Evolutionary conservation across 371 early-diverging fungal genomes (phyloP), one percentile per base, ranked within the genome.

Genomic region (Lichtheimia ornata): DNA sequence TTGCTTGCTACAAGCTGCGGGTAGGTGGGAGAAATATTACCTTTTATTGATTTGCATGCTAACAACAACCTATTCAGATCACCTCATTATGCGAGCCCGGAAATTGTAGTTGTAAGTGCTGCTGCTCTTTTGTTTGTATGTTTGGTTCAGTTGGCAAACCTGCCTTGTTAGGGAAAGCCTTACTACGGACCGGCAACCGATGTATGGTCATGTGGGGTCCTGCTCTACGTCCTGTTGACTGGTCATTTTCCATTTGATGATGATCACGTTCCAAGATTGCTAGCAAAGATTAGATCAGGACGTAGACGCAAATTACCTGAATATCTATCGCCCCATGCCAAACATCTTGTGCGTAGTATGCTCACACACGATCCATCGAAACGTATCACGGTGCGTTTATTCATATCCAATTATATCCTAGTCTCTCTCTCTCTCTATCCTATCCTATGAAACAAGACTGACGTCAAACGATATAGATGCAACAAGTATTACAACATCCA

Each of bases 51-150:
- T 14, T 45, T 53, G 27, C 5, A 15, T 57, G 7, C 18, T 20
- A 40, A 14, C 40, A 55, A 50, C 18, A 30, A n/a, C n/a, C n/a
- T 66, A 90, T 90, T 65, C 66, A 75, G 91, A 14, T 93, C 93
- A 4, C 91, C 94, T 3, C 92, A 95, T 66, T 95, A 95, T 77
- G 95, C 94, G 18, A 88, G 91, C 61, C 97, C 97, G 7, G 97
- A 97, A 74, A 88, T 97, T 53, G 89, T 95, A 52, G 82, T 78
- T 42, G 86, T 72, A 70, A 61, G 57, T 35, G 15, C n/a, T n/a
- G n/a, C n/a, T n/a, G n/a, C 41, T 22, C 44, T 35, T 45, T 93
- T 94, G 92, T 3, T 86, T 87, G 15, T 81, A 88, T 9, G 89
- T 92, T 69, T 91, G 87, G 63, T 90, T 90, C 13, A 90, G 89